Evolutionary conservation across 2,329 filamentous ascomycete species (phyloP), one percentile per base, ranked within the genome.

Genomic region (Thielaviopsis musarum): DNA sequence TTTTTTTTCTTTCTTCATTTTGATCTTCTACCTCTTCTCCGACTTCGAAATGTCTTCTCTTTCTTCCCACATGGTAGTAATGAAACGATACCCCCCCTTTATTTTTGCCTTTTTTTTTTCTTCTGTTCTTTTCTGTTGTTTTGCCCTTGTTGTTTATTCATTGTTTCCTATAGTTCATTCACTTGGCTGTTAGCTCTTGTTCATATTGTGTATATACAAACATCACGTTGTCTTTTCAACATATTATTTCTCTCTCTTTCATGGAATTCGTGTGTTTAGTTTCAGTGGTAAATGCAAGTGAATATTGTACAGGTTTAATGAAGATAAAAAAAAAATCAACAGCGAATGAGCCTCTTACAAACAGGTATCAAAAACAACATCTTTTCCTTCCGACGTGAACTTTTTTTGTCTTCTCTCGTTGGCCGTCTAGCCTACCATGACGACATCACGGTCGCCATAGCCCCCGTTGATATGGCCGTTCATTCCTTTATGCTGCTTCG

Each of bases 381-480:
- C 54, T 26, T 19, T 15, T 34, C 2, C 21, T 5, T 22, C 24
- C 5, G 4, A 17, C n/a, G 21, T 28, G 5, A 13, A 13, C 38
- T 30, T 22, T 19, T 30, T 5, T 48, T 13, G 48, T 26, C 15
- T n/a, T 41, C 10, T n/a, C 15, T 15, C 38, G n/a, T 9, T 26
- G 15, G 4, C 21, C 45, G 9, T 19, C 52, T n/a, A 54, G 9
- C 56, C 56, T 12, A 59, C 58, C 61, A 62, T 62, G 51, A 60
- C 55, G 19, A 57, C 58, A 58, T 60, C 61, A 24, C 48, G 26
- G 13, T 52, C 59, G 7, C 45, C 22, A 34, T 58, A 28, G 21
- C 34, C 51, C n/a, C 19, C 41, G 21, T 51, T 45, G 6, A 13
- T 51, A 7, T 56, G 51, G 21, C 57, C 54, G 22, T 56, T 55